phyloP scores from a whole-genome alignment of 2,329 filamentous ascomycete species.

The Ascosphaera apis region DNA sequence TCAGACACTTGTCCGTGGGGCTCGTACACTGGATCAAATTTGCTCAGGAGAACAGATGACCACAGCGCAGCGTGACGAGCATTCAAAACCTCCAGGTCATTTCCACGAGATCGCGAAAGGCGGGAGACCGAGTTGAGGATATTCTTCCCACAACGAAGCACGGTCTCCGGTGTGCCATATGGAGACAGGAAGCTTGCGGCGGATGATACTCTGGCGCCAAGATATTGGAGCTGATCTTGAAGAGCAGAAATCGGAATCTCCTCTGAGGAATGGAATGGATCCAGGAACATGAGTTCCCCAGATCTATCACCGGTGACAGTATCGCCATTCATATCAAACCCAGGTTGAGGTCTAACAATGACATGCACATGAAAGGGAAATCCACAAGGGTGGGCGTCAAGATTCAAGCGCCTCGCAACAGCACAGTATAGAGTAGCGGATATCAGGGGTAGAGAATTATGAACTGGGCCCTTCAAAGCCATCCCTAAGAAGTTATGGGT shows the following conservation, averaged over 20 bases:
- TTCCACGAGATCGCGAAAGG: slow-evolving; percentile 8
- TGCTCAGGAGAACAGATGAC: slow-evolving; percentile 31
- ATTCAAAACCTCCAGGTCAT: slow-evolving; percentile 29
- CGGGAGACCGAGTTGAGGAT: slow-evolving; percentile 50
- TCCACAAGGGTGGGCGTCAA: slow-evolving; percentile 57
- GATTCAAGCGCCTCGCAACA: slow-evolving; percentile 47
- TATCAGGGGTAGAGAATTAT: slow-evolving; percentile 67
- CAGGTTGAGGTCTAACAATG: slow-evolving; percentile 41
- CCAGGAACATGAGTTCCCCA: slow-evolving; percentile 43
- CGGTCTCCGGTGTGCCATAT: slow-evolving; percentile 41
- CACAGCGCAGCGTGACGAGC: slow-evolving; percentile 54
- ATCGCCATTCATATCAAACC: slow-evolving; percentile 36
- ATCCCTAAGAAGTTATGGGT: slow-evolving; percentile 76
- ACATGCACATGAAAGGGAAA: slow-evolving; percentile 73
- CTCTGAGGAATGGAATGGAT: slow-evolving; percentile 49
- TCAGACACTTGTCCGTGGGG: slow-evolving; percentile 12
- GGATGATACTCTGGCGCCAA: slow-evolving; percentile 20
- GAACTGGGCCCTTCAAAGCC: slow-evolving; percentile 45
- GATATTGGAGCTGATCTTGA: slow-evolving; percentile 32
- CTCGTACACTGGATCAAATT: slow-evolving; percentile 17
- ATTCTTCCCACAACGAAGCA: slow-evolving; percentile 56
- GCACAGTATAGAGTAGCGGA: slow-evolving; percentile 72
- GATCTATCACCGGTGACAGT: slow-evolving; percentile 5
- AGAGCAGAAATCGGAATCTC: slow-evolving; percentile 43
- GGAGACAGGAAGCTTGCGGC: slow-evolving; percentile 35